Base-by-base conservation (phyloP, 495 filamentous ascomycete species). In the Aspergillus kassunensis region DNA sequence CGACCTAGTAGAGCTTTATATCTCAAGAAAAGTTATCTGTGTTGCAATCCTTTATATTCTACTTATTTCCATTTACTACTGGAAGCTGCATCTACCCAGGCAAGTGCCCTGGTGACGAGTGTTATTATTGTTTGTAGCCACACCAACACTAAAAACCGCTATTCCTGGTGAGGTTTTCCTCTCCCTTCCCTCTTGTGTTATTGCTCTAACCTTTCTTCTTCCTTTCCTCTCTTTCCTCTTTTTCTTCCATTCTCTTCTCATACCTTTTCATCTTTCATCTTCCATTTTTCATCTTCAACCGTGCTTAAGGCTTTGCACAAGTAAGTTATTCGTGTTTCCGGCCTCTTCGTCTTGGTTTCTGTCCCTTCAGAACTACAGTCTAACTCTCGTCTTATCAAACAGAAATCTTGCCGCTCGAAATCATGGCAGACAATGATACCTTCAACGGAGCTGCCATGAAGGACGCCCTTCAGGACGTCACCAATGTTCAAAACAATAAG, bases 401-500 rank as follows among this genome's bases (percentile, higher is more conserved):
- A n/a, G n/a, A n/a, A n/a, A n/a, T n/a, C n/a, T n/a, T n/a, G n/a
- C n/a, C n/a, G n/a, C n/a, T 35, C 53, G 30, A 34, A 36, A n/a
- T 19, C 36, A 25, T 35, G 15, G 34, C 41, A 51, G 51, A 53
- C 40, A 59, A 64, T 54, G 55, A 56, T 34, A 50, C 6, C 39
- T 60, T 67, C 48, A 58, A 67, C 27, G 46, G 49, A 7, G 49
- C 59, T 2, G 48, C 61, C 0, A 52, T 66, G 53, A 49, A 53
- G 19, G 56, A 54, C 20, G 69, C 69, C 40, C 61, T 76, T 34
- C 49, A 54, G 18, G 76, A 76, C 55, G 62, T 63, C 12, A 64
- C 69, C 18, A 60, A 65, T 9, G 62, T 58, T 13, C 23, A 69
- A 54, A 56, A 61, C 37, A 62, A 57, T 9, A 64, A 69, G 30